phyloP scores from a whole-genome alignment of 2,329 filamentous ascomycete genomes.

The Beauveria sp. region DNA sequence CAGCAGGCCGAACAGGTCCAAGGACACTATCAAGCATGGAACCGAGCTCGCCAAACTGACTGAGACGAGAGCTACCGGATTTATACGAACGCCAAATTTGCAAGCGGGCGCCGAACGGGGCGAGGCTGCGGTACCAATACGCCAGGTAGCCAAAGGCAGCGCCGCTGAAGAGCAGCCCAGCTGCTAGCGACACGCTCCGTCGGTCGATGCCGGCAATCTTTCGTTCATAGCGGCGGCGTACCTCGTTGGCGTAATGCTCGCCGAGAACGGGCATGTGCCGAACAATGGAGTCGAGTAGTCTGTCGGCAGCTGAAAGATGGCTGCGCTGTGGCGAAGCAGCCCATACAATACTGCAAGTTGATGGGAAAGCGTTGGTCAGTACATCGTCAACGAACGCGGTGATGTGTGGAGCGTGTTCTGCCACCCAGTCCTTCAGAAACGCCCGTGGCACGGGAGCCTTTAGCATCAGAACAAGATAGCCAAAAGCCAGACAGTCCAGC shows the following conservation, averaged over 20 bases:
- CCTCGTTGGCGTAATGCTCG: constrained; percentile 27
- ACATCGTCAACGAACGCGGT: constrained; percentile 26
- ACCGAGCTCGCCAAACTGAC: constrained; percentile 40
- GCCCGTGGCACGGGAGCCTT: constrained; percentile 36
- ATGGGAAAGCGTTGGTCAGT: constrained; percentile 16
- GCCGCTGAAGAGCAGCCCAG: constrained; percentile 29
- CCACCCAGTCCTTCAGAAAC: constrained; percentile 35
- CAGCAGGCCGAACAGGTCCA: constrained; percentile 18
- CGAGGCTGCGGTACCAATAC: constrained; percentile 32
- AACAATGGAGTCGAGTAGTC: constrained; percentile 28
- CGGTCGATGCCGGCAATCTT: constrained; percentile 25
- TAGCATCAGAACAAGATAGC: constrained; percentile 70
- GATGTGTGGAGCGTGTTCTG: constrained; percentile 22
- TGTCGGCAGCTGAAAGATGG: constrained; percentile 19
- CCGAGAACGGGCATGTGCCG: constrained; percentile 29
- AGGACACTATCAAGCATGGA: constrained; percentile 33
- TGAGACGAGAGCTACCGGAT: constrained; percentile 24
- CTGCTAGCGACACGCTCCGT: constrained; percentile 24
- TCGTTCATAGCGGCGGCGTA: constrained; percentile 29
- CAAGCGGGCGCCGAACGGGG: constrained; percentile 36
- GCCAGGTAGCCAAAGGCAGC: constrained; percentile 32
- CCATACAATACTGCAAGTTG: constrained; percentile 22
- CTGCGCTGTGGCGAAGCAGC: constrained; percentile 16
- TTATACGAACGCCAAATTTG: constrained; percentile 35
- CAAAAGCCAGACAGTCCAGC: constrained; percentile 73